A percentile compares a stretch with the other conserved stretches of the same genome.
Conservation (phyloP, 768 basidiomycete species). For the Lentinula detonsa region DNA sequence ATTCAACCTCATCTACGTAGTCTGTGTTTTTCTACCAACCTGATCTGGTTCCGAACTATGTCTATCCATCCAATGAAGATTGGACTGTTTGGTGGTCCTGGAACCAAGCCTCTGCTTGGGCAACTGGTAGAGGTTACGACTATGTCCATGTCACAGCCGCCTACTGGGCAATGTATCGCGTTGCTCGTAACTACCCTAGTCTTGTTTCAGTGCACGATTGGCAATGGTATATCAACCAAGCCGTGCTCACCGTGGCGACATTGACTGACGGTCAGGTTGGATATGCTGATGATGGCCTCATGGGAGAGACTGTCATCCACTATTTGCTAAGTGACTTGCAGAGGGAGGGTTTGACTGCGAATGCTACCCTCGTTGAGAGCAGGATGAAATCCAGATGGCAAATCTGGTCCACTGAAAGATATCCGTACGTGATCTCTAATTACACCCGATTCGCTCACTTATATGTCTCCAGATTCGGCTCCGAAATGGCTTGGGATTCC, state of each 20-base stretch:
- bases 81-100: slow-evolving; percentile 58
- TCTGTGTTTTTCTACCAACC: slow-evolving; percentile 50
- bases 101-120: slow-evolving; percentile 42
- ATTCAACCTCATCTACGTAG: slow-evolving; percentile 16
- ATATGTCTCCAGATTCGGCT: slow-evolving; percentile 36
- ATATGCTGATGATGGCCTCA: slow-evolving; percentile 40
- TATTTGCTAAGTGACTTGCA: slow-evolving; percentile 43
- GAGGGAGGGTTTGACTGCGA: slow-evolving; percentile 42
- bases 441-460: neutral
- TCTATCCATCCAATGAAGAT: slow-evolving; percentile 39
- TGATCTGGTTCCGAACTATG: slow-evolving; percentile 34
- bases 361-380: slow-evolving; percentile 39
- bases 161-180: slow-evolving; percentile 53
- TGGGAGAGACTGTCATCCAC: slow-evolving; percentile 52
- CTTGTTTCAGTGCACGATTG: slow-evolving; percentile 41
- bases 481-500: slow-evolving; percentile 52
- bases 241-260: slow-evolving; percentile 37
- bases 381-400: slow-evolving; percentile 40
- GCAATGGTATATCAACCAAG: slow-evolving; percentile 55
- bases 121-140: slow-evolving; percentile 36
- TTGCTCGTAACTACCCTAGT: slow-evolving; percentile 49
- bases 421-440: slow-evolving; percentile 32
- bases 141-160: slow-evolving; percentile 43
- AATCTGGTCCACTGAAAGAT: slow-evolving; percentile 41
- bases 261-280: slow-evolving; percentile 43